Evolutionary conservation across 257 asterid genomes (phyloP).

Genomic region (Plectranthus barbatus): DNA sequence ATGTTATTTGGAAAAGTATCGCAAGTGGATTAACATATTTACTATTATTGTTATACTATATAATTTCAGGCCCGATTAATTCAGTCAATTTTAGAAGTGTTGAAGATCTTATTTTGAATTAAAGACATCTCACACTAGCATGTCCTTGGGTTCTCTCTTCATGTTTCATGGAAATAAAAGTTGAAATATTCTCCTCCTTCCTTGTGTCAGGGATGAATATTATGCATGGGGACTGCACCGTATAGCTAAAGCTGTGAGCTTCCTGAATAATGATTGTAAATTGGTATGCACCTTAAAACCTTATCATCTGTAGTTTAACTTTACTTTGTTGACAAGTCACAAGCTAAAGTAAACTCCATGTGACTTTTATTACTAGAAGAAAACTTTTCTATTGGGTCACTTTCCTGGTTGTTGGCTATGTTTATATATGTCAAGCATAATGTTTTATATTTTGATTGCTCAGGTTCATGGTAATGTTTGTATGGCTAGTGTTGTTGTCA

Average conservation of each 20-base stretch:
- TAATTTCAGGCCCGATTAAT: not conserved
- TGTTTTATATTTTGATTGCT: constrained; percentile 19
- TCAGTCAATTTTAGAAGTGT: not conserved
- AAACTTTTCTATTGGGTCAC: not conserved
- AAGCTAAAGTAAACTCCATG: not conserved
- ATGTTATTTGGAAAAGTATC: not conserved
- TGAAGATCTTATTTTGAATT: not conserved
- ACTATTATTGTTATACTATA: constrained; percentile 5
- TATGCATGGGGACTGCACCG: constrained; percentile 98
- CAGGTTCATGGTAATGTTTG: constrained; percentile 99
- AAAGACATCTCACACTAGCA: not conserved
- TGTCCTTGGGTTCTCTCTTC: constrained; percentile 8
- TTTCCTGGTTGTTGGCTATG: constrained; percentile 7
- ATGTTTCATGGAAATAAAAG: constrained; percentile 9
- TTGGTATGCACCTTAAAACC: constrained; percentile 45
- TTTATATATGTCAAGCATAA: not conserved
- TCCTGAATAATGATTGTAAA: constrained; percentile 95
- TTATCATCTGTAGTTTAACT: not conserved
- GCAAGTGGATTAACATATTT: not conserved
- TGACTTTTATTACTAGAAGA: constrained; percentile 4
- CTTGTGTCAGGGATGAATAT: constrained; percentile 73
- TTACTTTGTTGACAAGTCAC: constrained; percentile 6
- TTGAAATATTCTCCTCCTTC: constrained; percentile 11
- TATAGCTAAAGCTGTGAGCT: constrained; percentile 98
- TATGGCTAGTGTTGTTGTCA: constrained; percentile 94